These are phyloP conservation scores for Aspergillus novoparasiticus DNA, from an alignment of 2,329 filamentous ascomycete genomes.

Conservation along the genomic window DNA sequence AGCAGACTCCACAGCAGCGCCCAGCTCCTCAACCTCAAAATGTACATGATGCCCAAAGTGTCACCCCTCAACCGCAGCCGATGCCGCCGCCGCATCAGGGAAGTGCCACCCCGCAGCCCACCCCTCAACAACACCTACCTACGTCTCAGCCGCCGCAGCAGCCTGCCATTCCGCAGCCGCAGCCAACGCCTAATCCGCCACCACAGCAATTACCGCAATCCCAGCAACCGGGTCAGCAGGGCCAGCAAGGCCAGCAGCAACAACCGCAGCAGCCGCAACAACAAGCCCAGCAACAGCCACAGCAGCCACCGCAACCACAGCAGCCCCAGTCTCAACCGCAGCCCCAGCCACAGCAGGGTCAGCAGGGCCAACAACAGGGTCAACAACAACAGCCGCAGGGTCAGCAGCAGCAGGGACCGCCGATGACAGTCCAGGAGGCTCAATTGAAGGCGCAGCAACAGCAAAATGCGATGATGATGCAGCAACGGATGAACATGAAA, in stretches of 20 bases:
- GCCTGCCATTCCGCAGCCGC: slow-evolving; percentile 35
- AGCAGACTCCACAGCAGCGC: slow-evolving; percentile 46
- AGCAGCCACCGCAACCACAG: slow-evolving; percentile 37
- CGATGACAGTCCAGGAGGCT: slow-evolving; percentile 43
- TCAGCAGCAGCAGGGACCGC: slow-evolving; percentile 13
- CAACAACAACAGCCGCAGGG: slow-evolving; percentile 36
- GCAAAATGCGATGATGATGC: slow-evolving; percentile 42
- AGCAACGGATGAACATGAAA: slow-evolving; percentile 41
- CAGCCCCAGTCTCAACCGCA: slow-evolving; percentile 40
- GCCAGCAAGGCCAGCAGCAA: slow-evolving; percentile 33
- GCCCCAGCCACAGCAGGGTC: slow-evolving; percentile 32
- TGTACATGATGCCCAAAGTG: slow-evolving; percentile 45
- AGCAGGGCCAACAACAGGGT: slow-evolving; percentile 39
- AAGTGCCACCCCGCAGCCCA: slow-evolving; percentile 41
- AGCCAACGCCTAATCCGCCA: slow-evolving; percentile 39
- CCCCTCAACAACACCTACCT: slow-evolving; percentile 33
- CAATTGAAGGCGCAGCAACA: slow-evolving; percentile 44
- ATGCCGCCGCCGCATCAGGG: slow-evolving; percentile 42
- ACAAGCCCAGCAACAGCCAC: slow-evolving; percentile 31
- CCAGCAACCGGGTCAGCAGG: slow-evolving; percentile 34
- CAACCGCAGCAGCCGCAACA: slow-evolving; percentile 31
- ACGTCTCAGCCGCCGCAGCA: slow-evolving; percentile 39
- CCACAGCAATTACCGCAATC: slow-evolving; percentile 42
- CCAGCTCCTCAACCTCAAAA: slow-evolving; percentile 44
- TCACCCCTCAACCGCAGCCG: slow-evolving; percentile 48